These are phyloP conservation scores for Ophiostoma sp. DNA, from an alignment of 2,329 filamentous ascomycete genomes.

Conservation along the genomic window DNA sequence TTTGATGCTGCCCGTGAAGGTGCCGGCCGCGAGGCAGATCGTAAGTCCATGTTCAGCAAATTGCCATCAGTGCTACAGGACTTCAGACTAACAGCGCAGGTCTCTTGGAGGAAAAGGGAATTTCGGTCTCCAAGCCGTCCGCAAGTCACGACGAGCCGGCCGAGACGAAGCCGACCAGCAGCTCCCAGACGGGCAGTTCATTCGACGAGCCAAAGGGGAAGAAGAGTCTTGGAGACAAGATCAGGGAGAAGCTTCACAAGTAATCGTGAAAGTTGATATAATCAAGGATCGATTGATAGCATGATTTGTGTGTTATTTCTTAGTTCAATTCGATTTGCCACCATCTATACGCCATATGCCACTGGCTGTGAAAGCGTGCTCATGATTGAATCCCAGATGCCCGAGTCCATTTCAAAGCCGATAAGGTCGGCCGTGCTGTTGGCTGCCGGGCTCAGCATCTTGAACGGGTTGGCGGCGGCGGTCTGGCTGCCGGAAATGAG, in stretches of 20 bases:
- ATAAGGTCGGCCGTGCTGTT: background rate
- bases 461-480: background rate
- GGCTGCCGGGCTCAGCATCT: background rate
- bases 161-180: slow-evolving; percentile 23
- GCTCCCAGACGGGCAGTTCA: background rate
- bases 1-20: slow-evolving; percentile 61
- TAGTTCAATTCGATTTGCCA: background rate
- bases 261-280: background rate
- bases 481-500: background rate
- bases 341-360: background rate
- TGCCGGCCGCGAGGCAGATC: slow-evolving; percentile 61
- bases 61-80: background rate
- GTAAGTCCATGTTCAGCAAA: slow-evolving; percentile 36
- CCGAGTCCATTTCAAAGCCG: background rate
- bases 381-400: background rate
- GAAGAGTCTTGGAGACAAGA: slow-evolving; percentile 53
- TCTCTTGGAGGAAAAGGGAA: slow-evolving; percentile 50
- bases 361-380: background rate
- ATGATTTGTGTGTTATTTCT: background rate
- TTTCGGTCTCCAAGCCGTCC: slow-evolving; percentile 31
- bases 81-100: slow-evolving; percentile 35
- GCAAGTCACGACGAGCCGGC: slow-evolving; percentile 19
- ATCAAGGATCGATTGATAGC: background rate
- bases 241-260: slow-evolving; percentile 62
- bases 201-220: slow-evolving; percentile 24